These are phyloP conservation scores for Batkoa obscura DNA, from an alignment of 371 early-diverging fungal genomes.

Conservation along the genomic window DNA sequence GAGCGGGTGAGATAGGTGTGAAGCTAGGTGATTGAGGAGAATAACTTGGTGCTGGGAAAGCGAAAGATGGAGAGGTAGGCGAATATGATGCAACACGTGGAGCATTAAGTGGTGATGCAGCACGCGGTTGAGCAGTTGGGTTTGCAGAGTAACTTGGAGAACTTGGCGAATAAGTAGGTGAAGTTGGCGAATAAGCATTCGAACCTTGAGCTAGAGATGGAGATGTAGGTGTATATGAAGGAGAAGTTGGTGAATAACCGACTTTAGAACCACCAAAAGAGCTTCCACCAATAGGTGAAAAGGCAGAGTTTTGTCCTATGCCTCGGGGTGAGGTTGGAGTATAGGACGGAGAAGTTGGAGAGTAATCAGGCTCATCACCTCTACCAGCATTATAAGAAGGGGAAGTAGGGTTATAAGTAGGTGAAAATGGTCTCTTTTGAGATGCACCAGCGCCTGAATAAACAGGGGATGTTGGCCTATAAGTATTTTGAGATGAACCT, in stretches of 20 bases:
- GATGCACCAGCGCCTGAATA: constrained; percentile 11
- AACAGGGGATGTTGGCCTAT: constrained; percentile 21
- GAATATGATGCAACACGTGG: constrained; percentile 55
- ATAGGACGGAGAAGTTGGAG: constrained; percentile 37
- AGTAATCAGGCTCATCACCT: constrained; percentile 28
- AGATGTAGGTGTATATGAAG: constrained; percentile 27
- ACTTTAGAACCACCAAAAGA: constrained; percentile 46
- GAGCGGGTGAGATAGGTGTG: constrained; percentile 30
- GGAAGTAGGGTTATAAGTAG: constrained; percentile 60
- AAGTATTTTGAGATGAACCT: constrained; percentile 53
- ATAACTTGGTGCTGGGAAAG: background rate
- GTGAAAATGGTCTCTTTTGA: constrained; percentile 54
- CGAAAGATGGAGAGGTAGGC: constrained; percentile 35
- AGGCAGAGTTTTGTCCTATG: constrained; percentile 25
- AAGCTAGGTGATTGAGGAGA: constrained; percentile 23
- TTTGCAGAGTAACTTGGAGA: constrained; percentile 29
- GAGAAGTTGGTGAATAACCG: constrained; percentile 18
- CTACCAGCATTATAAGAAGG: constrained; percentile 27
- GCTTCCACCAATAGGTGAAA: constrained; percentile 47
- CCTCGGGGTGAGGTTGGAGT: constrained; percentile 32
- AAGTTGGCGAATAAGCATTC: constrained; percentile 41
- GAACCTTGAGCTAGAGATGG: constrained; percentile 18
- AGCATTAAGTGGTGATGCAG: constrained; percentile 32
- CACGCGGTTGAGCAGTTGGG: constrained; percentile 58
- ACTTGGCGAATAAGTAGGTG: constrained; percentile 51